phyloP scores from a whole-genome alignment of 2,329 filamentous ascomycete species.

The Calonectria pseudoturangicola region DNA sequence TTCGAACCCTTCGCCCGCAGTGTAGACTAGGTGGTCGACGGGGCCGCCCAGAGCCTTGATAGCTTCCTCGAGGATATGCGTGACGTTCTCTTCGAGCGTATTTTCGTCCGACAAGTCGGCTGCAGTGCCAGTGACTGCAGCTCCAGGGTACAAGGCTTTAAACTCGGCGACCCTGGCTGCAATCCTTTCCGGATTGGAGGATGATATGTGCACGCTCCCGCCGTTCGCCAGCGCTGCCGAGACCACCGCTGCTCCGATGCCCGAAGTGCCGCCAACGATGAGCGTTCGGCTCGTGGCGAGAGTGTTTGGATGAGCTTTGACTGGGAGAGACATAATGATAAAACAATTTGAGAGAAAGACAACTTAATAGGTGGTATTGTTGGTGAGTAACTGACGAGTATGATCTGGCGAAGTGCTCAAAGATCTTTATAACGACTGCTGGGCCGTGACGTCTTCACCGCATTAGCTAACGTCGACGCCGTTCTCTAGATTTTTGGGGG shows the following conservation, averaged over 20 bases:
- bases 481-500: too few species aligned
- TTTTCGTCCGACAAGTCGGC: constrained; percentile 2
- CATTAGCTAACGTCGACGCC: neutral
- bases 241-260: constrained; percentile 7
- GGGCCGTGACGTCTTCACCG: neutral
- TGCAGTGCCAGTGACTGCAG: constrained; percentile 1
- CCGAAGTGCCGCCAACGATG: constrained; percentile 2
- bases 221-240: constrained; percentile 13
- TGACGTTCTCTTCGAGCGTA: constrained; percentile 1
- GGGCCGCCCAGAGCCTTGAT: constrained; percentile 7
- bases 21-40: constrained; percentile 7
- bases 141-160: neutral
- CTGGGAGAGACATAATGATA: neutral
- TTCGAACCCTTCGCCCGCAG: constrained; percentile 9
- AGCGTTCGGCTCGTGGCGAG: constrained; percentile 1
- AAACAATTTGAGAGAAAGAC: neutral
- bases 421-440: neutral
- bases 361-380: neutral
- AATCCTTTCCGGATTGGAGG: constrained; percentile 2
- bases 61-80: neutral
- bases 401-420: neutral
- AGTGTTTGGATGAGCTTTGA: neutral
- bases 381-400: neutral
- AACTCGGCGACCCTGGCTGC: neutral
- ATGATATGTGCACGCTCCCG: constrained; percentile 14